A percentile compares a stretch with the other conserved stretches of the same genome.
Conservation (phyloP, 2,329 filamentous ascomycete genomes). For the Ascosphaera apis region DNA sequence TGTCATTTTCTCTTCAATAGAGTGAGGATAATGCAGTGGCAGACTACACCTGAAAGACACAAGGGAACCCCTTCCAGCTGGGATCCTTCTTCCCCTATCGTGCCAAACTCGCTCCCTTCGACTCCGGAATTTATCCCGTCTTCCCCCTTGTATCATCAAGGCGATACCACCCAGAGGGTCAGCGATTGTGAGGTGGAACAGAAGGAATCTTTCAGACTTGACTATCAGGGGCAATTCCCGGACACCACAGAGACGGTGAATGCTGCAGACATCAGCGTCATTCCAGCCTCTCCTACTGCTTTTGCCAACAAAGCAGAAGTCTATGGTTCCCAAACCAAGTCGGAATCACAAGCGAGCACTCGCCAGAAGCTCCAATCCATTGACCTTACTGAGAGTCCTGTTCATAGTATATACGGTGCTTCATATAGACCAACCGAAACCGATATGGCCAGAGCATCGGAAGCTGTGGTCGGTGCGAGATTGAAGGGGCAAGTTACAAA, state of each 20-base stretch:
- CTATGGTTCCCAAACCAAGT: background rate
- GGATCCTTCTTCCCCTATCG: background rate
- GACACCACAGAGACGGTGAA: background rate
- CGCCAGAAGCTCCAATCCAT: background rate
- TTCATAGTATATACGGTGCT: background rate
- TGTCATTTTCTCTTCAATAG: too few relatives aligned
- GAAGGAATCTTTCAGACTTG: background rate
- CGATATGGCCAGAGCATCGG: constrained; percentile 16
- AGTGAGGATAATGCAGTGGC: background rate
- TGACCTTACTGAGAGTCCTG: background rate
- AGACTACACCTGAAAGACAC: background rate
- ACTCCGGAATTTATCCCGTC: background rate
- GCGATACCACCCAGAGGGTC: background rate
- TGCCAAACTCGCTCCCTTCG: background rate
- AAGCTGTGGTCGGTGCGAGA: constrained; percentile 5
- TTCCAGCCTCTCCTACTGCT: background rate
- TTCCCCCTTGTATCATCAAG: background rate
- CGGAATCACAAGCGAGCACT: background rate
- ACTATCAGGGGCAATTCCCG: background rate
- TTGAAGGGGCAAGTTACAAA: constrained; percentile 5
- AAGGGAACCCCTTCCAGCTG: background rate
- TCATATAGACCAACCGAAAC: constrained; percentile 7
- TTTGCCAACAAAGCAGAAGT: background rate
- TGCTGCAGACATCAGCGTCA: background rate
- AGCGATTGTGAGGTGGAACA: background rate